A percentile compares a stretch with the other conserved stretches of the same genome.
Evolutionary conservation across 106 monocot genomes (phyloP).

Genomic region (Platanthera guangdongensis): DNA sequence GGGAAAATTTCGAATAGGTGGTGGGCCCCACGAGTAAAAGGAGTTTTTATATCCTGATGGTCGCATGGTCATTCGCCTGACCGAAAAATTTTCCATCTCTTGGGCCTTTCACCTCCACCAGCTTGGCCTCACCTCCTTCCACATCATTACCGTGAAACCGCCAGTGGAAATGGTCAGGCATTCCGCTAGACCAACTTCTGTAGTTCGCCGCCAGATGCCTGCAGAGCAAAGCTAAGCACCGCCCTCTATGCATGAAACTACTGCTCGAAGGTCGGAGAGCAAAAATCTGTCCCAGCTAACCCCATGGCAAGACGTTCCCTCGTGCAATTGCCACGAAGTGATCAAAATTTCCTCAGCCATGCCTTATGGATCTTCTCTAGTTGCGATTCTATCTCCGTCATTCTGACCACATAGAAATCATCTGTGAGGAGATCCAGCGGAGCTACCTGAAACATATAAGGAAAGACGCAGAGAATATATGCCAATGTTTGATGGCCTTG

Average conservation of each 20-base stretch:
- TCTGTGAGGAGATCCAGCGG: slow-evolving; percentile 82
- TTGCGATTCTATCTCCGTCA: slow-evolving; percentile 50
- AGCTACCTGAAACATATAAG: slow-evolving; percentile 38
- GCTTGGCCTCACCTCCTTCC: slow-evolving; percentile 59
- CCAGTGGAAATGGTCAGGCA: slow-evolving; percentile 91
- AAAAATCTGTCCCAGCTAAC: slow-evolving; percentile 74
- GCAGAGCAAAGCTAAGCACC: slow-evolving; percentile 51
- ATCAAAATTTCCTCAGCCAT: slow-evolving; percentile 81
- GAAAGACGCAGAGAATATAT: too few species aligned
- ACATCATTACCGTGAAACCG: slow-evolving; percentile 52
- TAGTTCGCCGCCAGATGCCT: slow-evolving; percentile 63
- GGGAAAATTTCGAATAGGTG: too few species aligned
- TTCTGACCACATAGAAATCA: slow-evolving; percentile 65
- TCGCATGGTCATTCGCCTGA: too few species aligned
- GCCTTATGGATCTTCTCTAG: slow-evolving; percentile 56
- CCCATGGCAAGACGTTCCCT: slow-evolving; percentile 63
- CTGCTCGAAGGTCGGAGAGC: slow-evolving; percentile 67
- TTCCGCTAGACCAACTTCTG: slow-evolving; percentile 84
- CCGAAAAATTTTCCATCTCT: too few species aligned
- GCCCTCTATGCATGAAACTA: slow-evolving; percentile 61
- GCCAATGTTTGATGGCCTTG: too few species aligned
- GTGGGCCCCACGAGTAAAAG: too few species aligned
- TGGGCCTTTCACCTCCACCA: slow-evolving; percentile 94
- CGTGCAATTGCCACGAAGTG: slow-evolving; percentile 62
- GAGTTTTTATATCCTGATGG: too few species aligned